Conservation (phyloP, 73 alveolate genomes). For the Paramecium primaurelia region DNA sequence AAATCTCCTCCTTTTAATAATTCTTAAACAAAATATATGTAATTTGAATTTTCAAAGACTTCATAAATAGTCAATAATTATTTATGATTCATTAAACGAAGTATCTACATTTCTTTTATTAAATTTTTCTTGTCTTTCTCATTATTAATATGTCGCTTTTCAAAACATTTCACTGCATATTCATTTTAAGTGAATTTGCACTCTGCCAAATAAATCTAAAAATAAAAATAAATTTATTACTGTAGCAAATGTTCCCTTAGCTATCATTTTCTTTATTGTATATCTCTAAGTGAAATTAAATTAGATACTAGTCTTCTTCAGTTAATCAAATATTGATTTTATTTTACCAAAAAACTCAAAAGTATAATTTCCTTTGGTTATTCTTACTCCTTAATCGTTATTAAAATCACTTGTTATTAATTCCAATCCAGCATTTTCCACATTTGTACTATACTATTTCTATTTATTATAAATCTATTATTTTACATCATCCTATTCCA, state of each 20-base stretch:
- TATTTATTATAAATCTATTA: neutral
- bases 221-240: neutral
- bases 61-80: neutral
- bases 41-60: neutral
- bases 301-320: neutral
- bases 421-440: conserved; percentile 2
- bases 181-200: neutral
- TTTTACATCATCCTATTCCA: neutral
- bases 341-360: neutral
- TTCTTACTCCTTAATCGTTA: conserved; percentile 1
- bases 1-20: neutral
- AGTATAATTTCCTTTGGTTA: neutral
- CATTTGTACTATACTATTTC: neutral
- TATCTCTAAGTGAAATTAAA: neutral
- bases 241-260: neutral
- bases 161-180: conserved; percentile 7
- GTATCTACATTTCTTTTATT: neutral
- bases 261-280: neutral
- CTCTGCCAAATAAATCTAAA: neutral
- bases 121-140: neutral
- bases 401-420: neutral
- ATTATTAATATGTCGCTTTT: neutral
- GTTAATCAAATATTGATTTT: neutral
- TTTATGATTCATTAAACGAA: neutral
- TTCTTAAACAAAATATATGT: neutral